A percentile compares a stretch with the other conserved stretches of the same genome.
Evolutionary conservation across 371 early-diverging fungal species (phyloP).

Genomic region (Mucor velutinosus): DNA sequence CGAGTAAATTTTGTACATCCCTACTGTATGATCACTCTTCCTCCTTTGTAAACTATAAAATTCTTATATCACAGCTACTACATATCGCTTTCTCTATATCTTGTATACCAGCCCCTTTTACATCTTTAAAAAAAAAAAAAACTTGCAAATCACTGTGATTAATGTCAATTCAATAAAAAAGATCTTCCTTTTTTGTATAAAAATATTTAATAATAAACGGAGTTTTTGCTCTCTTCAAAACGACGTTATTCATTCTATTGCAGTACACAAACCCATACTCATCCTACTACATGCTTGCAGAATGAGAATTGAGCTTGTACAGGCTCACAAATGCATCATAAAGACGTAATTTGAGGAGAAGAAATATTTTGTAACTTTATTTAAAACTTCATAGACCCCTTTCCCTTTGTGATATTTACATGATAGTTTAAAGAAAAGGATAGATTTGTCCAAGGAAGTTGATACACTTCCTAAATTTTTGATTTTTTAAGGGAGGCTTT

Average conservation of each 20-base stretch:
- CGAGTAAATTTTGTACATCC: conserved; percentile 30
- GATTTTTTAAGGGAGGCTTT: neutral
- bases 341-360: neutral
- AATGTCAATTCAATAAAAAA: neutral
- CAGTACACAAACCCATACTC: neutral
- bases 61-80: neutral
- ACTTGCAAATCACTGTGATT: neutral
- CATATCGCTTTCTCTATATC: neutral
- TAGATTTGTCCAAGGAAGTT: neutral
- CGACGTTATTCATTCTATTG: no score
- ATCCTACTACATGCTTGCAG: neutral
- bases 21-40: neutral
- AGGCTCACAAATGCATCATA: neutral
- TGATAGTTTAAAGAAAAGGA: neutral
- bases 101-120: neutral
- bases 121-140: neutral
- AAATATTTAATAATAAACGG: neutral
- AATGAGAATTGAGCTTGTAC: no score
- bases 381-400: neutral
- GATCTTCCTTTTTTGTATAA: neutral
- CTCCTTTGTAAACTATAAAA: neutral
- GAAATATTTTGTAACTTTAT: neutral
- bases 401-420: conserved; percentile 1
- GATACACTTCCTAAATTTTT: neutral
- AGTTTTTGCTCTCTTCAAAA: no score